phyloP scores from a whole-genome alignment of 495 filamentous ascomycete species.

The Penicillium riverlandense region DNA sequence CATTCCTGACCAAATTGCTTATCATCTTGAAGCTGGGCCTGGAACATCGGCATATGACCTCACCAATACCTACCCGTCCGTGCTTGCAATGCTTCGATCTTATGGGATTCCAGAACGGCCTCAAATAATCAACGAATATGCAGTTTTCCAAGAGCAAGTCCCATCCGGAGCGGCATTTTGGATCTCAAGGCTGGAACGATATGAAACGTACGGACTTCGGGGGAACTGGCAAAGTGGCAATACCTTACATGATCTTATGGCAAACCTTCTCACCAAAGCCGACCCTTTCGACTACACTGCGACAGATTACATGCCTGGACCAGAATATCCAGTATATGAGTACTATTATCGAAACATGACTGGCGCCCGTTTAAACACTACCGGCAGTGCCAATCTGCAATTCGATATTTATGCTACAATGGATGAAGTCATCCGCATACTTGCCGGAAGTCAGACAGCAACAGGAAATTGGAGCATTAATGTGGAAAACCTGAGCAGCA shows the following conservation, averaged over 20 bases:
- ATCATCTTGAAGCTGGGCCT: slow-evolving; percentile 18
- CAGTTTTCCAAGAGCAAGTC: slow-evolving; percentile 24
- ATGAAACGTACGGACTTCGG: slow-evolving; percentile 27
- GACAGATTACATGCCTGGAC: slow-evolving; percentile 23
- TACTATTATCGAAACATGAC: slow-evolving; percentile 37
- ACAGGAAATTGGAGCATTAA: slow-evolving; percentile 26
- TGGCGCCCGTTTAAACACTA: slow-evolving; percentile 23
- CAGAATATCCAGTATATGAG: slow-evolving; percentile 36
- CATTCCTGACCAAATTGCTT: slow-evolving; percentile 32
- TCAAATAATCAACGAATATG: slow-evolving; percentile 41
- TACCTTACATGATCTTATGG: slow-evolving; percentile 31
- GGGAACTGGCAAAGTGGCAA: slow-evolving; percentile 31
- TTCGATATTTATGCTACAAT: slow-evolving; percentile 31
- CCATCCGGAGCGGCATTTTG: slow-evolving; percentile 31
- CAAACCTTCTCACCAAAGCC: slow-evolving; percentile 12
- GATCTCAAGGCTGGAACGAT: slow-evolving; percentile 31
- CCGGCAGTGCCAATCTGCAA: slow-evolving; percentile 17
- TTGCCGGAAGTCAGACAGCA: slow-evolving; percentile 20
- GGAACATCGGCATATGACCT: slow-evolving; percentile 15
- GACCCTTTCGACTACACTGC: slow-evolving; percentile 5
- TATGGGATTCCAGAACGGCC: slow-evolving; percentile 23
- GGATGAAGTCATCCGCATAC: slow-evolving; percentile 17
- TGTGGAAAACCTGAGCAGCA: slow-evolving; percentile 16
- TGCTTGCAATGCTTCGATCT: slow-evolving; percentile 13
- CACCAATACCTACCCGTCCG: slow-evolving; percentile 12